Evolutionary conservation across 2,329 filamentous ascomycete species (phyloP).

Genomic region (Hysterium pulicare): DNA sequence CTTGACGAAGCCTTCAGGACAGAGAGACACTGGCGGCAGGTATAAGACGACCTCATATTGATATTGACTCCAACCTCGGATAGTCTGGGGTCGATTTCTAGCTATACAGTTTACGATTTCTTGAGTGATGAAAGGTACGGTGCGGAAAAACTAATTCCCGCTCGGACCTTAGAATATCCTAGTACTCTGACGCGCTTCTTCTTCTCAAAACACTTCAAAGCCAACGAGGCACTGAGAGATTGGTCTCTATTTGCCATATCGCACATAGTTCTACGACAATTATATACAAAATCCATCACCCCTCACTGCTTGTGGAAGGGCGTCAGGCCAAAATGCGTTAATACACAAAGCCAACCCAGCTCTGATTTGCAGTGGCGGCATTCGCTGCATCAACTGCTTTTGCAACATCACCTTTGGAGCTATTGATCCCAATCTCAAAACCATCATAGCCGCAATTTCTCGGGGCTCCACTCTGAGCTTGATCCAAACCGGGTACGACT

Average conservation of each 20-base stretch:
- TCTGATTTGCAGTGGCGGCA: constrained; percentile 5
- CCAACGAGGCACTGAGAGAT: no score
- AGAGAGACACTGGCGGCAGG: constrained; percentile 39
- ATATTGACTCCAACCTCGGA: not conserved
- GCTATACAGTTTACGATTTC: no score
- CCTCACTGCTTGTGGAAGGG: no score
- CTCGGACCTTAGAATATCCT: no score
- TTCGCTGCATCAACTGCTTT: constrained; percentile 6
- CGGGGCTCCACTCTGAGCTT: constrained; percentile 4
- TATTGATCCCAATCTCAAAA: constrained; percentile 9
- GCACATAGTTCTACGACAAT: no score
- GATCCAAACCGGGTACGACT: constrained; percentile 8
- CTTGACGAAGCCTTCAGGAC: constrained; percentile 25
- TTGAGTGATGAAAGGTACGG: no score
- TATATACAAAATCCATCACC: no score
- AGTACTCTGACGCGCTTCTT: no score
- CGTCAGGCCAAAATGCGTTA: not conserved
- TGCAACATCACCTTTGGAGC: constrained; percentile 7
- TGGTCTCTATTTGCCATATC: no score
- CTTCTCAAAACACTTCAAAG: no score
- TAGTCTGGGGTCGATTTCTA: no score
- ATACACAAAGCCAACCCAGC: constrained; percentile 5
- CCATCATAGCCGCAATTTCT: constrained; percentile 7
- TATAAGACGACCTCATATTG: constrained; percentile 39
- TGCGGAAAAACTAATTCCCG: no score